phyloP scores from a whole-genome alignment of 306 rosid species.

The Vicia villosa region DNA sequence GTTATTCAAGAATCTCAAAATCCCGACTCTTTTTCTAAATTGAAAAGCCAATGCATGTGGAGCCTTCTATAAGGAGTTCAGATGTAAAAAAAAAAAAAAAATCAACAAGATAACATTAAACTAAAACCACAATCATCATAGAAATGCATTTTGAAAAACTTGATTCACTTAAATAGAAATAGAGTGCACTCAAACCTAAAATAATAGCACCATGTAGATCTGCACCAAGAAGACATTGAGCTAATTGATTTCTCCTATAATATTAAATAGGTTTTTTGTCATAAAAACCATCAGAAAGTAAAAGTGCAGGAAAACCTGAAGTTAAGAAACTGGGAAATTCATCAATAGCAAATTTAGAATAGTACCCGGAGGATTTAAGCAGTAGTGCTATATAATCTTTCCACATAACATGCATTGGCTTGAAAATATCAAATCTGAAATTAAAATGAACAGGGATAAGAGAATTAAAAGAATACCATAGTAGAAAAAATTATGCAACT shows the following conservation, averaged over 20 bases:
- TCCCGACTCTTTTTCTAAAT: not conserved
- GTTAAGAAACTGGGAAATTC: conserved; percentile 7
- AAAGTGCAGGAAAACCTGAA: not conserved
- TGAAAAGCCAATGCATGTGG: not conserved
- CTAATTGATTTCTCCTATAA: conserved; percentile 71
- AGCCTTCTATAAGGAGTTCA: not conserved
- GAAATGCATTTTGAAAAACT: not conserved
- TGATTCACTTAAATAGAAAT: not conserved
- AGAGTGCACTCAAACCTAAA: conserved; percentile 49
- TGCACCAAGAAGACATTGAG: conserved; percentile 73
- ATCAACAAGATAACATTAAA: not conserved
- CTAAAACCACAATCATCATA: not conserved
- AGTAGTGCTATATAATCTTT: conserved; percentile 59
- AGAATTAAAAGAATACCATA: conserved; percentile 1
- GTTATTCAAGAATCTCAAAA: not conserved
- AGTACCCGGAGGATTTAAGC: conserved; percentile 62
- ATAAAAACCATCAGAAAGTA: conserved; percentile 15
- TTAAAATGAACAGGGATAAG: conserved; percentile 30
- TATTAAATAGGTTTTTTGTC: conserved; percentile 37
- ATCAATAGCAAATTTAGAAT: conserved; percentile 29
- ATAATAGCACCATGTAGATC: conserved; percentile 89
- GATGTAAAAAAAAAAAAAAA: not conserved
- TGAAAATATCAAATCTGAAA: conserved; percentile 64
- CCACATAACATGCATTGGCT: conserved; percentile 92
- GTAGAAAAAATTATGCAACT: too few species aligned